Evolutionary conservation across 805 yeast species (phyloP), one percentile per base, ranked within the genome.

Genomic region (Blastobotrys americana): DNA sequence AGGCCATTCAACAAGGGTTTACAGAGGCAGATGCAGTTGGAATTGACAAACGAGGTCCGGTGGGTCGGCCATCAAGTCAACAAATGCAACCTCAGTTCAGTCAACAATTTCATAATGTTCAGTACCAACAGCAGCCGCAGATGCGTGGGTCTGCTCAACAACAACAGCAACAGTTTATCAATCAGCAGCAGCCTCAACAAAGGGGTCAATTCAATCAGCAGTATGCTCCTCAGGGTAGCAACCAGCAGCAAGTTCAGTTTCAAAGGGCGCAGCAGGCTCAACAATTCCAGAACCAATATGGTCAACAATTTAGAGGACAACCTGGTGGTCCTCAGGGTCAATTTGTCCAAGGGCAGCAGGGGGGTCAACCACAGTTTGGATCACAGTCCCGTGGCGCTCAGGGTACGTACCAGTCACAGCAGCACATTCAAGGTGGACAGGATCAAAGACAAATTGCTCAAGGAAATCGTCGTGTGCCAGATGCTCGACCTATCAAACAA

Each of bases 1-100:
- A 60, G 3, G 70, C 71, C 0, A 59, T 56, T 33, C 64, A 61
- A 16, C 72, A 72, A 48, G 72, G 72, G 0, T 70, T 72, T 41
- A 67, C 71, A 1, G 68, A 69, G 20, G 64, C 63, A 36, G 74
- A 72, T 44, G 68, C 73, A 23, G 78, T 74, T 8, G 45, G 56
- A 8, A 27, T 45, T 23, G 66, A 61, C 41, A 60, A 56, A 13
- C 31, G 31, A 25, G 31, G 31, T 8, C 31, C 31, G 10, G 31
- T 25, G 10, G 31, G 31, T 18, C 28, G 40, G 27, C 40, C 20
- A 31, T 5, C 41, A 20, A 22, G 17, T 13, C 36, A 28, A 27
- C 13, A 28, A 16, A 19, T 15, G 20, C 19, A 17, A 25, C 31
- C 8, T 8, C 10, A 8, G 8, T 8, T 13, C 8, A 8, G 10